Percentiles rank a stretch among this genome's conserved stretches.
Evolutionary conservation across 306 rosid genomes (phyloP).

Genomic region (Medicago truncatula): DNA sequence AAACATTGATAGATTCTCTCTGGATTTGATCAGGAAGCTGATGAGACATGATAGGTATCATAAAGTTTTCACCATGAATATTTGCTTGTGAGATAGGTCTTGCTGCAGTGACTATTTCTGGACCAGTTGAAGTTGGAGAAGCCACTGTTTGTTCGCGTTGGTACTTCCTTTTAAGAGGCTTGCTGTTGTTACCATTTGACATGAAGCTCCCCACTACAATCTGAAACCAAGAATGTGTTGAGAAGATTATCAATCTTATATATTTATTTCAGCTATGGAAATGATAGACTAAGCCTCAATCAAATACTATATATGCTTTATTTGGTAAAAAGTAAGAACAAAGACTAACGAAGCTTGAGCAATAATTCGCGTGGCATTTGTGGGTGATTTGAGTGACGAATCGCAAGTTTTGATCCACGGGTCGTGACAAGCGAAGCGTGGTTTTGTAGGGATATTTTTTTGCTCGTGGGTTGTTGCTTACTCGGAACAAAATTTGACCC

Average conservation of each 20-base stretch:
- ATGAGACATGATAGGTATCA: slow-evolving; percentile 9
- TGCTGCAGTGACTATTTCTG: slow-evolving; percentile 50
- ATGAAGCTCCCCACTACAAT: slow-evolving; percentile 79
- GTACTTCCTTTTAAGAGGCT: slow-evolving; percentile 62
- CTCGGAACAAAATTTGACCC: too few species aligned
- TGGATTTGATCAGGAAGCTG: slow-evolving; percentile 46
- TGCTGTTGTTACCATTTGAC: slow-evolving; percentile 48
- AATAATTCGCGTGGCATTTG: too few species aligned
- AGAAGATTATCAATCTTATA: not conserved
- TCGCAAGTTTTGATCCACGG: too few species aligned
- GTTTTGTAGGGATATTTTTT: too few species aligned
- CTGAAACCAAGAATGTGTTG: slow-evolving; percentile 44
- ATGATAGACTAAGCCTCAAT: not conserved
- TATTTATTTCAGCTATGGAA: not conserved
- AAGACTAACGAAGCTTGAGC: too few species aligned
- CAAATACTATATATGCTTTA: not conserved
- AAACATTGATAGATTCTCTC: slow-evolving; percentile 48
- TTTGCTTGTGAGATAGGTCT: slow-evolving; percentile 64
- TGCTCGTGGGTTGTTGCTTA: too few species aligned
- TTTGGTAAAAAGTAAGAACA: too few species aligned
- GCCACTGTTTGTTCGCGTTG: slow-evolving; percentile 49
- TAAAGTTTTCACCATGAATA: slow-evolving; percentile 40
- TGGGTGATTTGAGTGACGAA: too few species aligned
- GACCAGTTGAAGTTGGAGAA: slow-evolving; percentile 50
- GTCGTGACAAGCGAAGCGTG: too few species aligned